phyloP scores from a whole-genome alignment of 805 yeast species.

The Cyberlindnera nakhonratchasimensis region DNA sequence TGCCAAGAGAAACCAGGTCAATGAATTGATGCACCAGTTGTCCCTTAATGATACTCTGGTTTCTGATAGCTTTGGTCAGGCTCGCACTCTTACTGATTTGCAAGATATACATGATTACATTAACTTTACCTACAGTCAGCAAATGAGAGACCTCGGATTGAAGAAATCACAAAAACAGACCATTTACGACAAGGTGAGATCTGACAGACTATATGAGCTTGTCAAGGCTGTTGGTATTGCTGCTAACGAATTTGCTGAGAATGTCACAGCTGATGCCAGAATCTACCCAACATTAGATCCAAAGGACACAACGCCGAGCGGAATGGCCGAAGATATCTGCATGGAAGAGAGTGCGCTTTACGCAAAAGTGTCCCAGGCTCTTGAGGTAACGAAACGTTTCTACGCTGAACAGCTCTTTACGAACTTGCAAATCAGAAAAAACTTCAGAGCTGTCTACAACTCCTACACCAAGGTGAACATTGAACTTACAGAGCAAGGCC shows the following conservation, averaged over 20 bases:
- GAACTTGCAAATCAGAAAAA: constrained; percentile 75
- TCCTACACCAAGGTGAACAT: constrained; percentile 67
- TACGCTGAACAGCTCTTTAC: constrained; percentile 77
- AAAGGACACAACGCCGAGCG: constrained; percentile 48
- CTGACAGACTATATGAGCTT: constrained; percentile 59
- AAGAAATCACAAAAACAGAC: constrained; percentile 42
- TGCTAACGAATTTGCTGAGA: constrained; percentile 81
- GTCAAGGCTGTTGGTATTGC: constrained; percentile 71
- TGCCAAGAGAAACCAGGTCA: constrained; percentile 65
- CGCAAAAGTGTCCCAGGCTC: constrained; percentile 56
- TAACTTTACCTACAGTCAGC: constrained; percentile 58
- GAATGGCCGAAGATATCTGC: constrained; percentile 45
- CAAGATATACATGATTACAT: constrained; percentile 87
- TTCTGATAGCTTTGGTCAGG: constrained; percentile 51
- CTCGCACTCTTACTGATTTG: constrained; percentile 67
- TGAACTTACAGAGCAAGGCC: constrained; percentile 79
- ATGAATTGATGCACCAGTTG: constrained; percentile 51
- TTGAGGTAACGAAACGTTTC: constrained; percentile 69
- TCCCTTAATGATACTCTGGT: constrained; percentile 55
- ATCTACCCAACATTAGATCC: constrained; percentile 68
- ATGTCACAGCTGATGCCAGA: constrained; percentile 62
- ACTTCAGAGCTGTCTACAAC: constrained; percentile 60
- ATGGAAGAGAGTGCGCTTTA: constrained; percentile 41
- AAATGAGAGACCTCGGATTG: constrained; percentile 35
- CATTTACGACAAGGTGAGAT: constrained; percentile 62